Evolutionary conservation across 139 green algal species (phyloP).

Genomic region (Chlorella sp.): DNA sequence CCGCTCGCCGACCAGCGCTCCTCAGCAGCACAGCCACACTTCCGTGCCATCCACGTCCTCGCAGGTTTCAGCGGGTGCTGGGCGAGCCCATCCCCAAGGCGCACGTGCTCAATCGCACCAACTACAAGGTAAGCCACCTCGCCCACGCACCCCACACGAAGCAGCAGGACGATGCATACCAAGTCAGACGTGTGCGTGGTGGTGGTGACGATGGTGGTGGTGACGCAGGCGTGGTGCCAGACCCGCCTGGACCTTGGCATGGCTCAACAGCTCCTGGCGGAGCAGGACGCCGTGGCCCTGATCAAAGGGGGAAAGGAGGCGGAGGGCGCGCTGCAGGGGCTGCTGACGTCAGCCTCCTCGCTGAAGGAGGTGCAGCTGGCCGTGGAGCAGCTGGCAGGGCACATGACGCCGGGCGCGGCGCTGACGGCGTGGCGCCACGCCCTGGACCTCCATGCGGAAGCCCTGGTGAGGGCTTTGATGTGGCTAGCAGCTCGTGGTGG

Average conservation of each 20-base stretch:
- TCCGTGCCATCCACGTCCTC: too few species aligned
- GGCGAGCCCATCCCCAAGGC: slow-evolving; percentile 5
- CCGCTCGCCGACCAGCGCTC: too few species aligned
- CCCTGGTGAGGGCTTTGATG: too few species aligned
- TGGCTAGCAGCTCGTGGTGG: too few species aligned
- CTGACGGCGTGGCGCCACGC: background rate
- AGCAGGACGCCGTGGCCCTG: background rate
- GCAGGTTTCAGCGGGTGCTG: slow-evolving; percentile 21
- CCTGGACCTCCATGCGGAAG: too few species aligned
- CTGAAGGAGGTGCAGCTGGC: background rate
- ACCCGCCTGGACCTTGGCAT: slow-evolving; percentile 10
- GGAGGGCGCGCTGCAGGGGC: background rate
- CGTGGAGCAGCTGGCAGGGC: background rate
- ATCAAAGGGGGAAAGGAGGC: background rate
- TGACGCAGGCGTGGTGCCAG: background rate
- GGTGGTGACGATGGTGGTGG: background rate
- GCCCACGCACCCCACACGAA: background rate
- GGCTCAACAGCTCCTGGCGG: slow-evolving; percentile 4
- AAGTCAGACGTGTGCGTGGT: background rate
- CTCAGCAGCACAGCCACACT: too few species aligned
- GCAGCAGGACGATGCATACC: background rate
- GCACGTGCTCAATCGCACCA: slow-evolving; percentile 9
- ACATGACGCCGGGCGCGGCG: too few species aligned
- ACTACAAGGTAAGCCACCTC: slow-evolving; percentile 9
- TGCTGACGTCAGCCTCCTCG: background rate